These are phyloP conservation scores for Cantharellus cinnabarinus DNA, from an alignment of 768 basidiomycete genomes.

Conservation along the genomic window DNA sequence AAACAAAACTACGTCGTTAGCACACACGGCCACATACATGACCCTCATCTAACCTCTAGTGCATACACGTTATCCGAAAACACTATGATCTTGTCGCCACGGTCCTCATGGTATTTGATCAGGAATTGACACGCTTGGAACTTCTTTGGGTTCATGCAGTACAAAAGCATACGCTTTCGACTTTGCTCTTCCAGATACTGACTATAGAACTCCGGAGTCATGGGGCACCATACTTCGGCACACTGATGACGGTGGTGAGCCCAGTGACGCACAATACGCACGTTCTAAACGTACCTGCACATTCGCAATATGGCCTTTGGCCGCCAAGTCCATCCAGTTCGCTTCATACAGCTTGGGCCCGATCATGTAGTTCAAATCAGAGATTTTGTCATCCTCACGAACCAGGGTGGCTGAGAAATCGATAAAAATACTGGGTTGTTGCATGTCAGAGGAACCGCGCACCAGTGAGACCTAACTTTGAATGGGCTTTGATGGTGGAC, in stretches of 20 bases:
- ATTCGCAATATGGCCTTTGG: conserved; percentile 97
- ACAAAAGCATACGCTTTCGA: conserved; percentile 84
- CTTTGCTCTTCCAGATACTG: conserved; percentile 89
- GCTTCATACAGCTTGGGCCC: conserved; percentile 98
- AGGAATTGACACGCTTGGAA: conserved; percentile 98
- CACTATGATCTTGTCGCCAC: conserved; percentile 98
- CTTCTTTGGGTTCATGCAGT: conserved; percentile 99
- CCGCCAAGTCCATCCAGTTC: conserved; percentile 99
- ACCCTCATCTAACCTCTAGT: conserved; percentile 43
- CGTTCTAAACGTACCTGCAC: conserved; percentile 55
- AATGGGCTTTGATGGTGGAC: conserved; percentile 96
- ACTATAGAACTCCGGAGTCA: conserved; percentile 98
- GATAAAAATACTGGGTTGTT: not conserved
- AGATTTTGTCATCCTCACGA: conserved; percentile 97
- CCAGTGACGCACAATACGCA: not conserved
- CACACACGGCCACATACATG: not conserved
- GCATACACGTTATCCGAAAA: conserved; percentile 98
- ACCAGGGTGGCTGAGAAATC: conserved; percentile 70
- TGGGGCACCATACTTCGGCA: conserved; percentile 98
- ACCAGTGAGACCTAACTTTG: conserved; percentile 95
- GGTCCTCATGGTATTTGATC: conserved; percentile 92
- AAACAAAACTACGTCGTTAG: not conserved
- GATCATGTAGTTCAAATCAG: conserved; percentile 97
- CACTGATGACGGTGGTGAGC: conserved; percentile 34
- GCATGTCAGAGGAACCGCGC: conserved; percentile 10